Percentiles rank a stretch among this genome's conserved stretches.
These are phyloP conservation scores for Brassica hybrid DNA, from an alignment of 441 rosid species.

Conservation along the genomic window DNA sequence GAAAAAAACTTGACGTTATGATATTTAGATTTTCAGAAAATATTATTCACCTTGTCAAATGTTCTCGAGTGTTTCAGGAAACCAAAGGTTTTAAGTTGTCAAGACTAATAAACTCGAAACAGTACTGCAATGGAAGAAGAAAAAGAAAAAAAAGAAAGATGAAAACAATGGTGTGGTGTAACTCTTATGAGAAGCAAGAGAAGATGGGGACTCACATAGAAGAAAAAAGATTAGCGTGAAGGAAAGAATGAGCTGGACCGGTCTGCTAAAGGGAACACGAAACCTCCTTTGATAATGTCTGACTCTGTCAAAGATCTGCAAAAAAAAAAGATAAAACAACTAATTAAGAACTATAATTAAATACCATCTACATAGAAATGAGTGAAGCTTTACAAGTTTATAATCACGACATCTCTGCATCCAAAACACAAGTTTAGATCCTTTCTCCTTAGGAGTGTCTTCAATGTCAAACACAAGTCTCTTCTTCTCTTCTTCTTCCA, in stretches of 20 bases:
- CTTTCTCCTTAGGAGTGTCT: constrained; percentile 77
- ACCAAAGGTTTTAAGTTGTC: not conserved
- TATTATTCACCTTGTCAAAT: constrained; percentile 25
- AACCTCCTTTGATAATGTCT: constrained; percentile 55
- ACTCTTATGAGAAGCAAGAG: constrained; percentile 14
- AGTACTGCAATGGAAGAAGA: constrained; percentile 52
- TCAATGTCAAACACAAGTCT: constrained; percentile 46
- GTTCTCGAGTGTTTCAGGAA: not conserved
- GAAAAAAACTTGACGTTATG: not conserved
- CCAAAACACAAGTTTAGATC: constrained; percentile 57
- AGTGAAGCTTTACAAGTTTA: constrained; percentile 43
- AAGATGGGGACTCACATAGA: constrained; percentile 59
- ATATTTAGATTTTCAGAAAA: not conserved
- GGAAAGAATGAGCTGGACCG: constrained; percentile 66
- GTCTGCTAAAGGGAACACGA: constrained; percentile 56
- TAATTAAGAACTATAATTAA: constrained; percentile 7
- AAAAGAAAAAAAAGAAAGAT: not conserved
- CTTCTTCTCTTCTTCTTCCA: constrained; percentile 42
- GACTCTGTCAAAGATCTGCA: constrained; percentile 55
- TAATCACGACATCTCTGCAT: constrained; percentile 58
- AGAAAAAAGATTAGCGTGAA: constrained; percentile 68
- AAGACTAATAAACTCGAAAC: constrained; percentile 57
- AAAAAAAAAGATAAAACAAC: constrained; percentile 32
- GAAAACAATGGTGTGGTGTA: not conserved
- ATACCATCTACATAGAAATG: not conserved